Evolutionary conservation across 2,329 filamentous ascomycete species (phyloP).

Genomic region (Tolypocladium sp.): DNA sequence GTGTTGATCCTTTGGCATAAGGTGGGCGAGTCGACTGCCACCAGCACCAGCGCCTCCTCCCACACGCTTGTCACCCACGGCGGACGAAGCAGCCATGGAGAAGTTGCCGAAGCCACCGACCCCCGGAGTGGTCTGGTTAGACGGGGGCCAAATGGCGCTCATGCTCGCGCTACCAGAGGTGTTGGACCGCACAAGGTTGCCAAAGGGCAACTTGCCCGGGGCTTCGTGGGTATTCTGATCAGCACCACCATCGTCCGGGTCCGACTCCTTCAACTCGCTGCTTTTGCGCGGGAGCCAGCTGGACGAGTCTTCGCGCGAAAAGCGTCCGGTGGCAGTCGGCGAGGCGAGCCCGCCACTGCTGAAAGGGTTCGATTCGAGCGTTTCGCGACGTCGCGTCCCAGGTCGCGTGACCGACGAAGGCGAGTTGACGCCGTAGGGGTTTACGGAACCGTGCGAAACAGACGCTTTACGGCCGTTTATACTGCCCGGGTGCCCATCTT

Average conservation of each 20-base stretch:
- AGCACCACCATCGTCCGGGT: slow-evolving; percentile 41
- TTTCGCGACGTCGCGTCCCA: slow-evolving; percentile 73
- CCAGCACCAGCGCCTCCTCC: slow-evolving; percentile 63
- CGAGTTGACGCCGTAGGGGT: slow-evolving; percentile 61
- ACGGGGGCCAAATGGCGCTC: slow-evolving; percentile 31
- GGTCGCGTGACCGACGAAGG: slow-evolving; percentile 65
- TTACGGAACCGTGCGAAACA: slow-evolving; percentile 59
- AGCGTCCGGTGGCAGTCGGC: slow-evolving; percentile 49
- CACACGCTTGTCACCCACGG: slow-evolving; percentile 64
- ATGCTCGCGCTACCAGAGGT: slow-evolving; percentile 39
- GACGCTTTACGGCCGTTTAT: slow-evolving; percentile 73
- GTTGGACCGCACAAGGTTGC: slow-evolving; percentile 43
- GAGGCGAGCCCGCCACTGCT: slow-evolving; percentile 45
- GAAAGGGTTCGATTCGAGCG: slow-evolving; percentile 58
- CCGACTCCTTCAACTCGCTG: slow-evolving; percentile 44
- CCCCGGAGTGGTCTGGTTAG: slow-evolving; percentile 52
- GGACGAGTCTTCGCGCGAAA: slow-evolving; percentile 52
- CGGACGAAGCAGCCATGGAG: slow-evolving; percentile 50
- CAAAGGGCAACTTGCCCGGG: slow-evolving; percentile 28
- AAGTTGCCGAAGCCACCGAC: slow-evolving; percentile 86
- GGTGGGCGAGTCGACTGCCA: slow-evolving; percentile 77
- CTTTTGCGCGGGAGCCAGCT: slow-evolving; percentile 49
- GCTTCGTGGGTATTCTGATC: slow-evolving; percentile 20
- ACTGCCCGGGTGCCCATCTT: slow-evolving; percentile 48
- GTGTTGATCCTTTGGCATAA: slow-evolving; percentile 68